Conservation (phyloP, 805 yeast genomes). For the Saccharomyces eubayanus region DNA sequence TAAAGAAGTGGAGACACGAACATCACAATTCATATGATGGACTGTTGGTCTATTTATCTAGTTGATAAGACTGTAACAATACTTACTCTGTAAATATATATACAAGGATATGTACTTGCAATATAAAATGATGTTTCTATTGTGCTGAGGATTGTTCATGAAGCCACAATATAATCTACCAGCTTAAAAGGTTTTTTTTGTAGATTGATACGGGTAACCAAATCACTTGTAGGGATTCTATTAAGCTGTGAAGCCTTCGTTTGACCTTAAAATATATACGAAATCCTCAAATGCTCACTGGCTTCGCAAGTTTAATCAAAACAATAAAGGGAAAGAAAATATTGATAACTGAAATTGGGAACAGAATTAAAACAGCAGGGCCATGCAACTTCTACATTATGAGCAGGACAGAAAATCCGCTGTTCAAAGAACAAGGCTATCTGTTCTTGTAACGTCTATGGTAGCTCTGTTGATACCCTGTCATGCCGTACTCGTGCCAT, state of each 20-base stretch:
- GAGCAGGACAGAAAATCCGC: background rate
- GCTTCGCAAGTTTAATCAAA: background rate
- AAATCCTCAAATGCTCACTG: background rate
- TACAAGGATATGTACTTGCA: background rate
- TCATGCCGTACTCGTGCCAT: constrained; percentile 9
- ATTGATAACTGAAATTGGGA: background rate
- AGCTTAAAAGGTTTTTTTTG: background rate
- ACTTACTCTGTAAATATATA: background rate
- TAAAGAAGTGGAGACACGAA: constrained; percentile 20
- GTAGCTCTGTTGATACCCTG: background rate
- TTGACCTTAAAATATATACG: background rate
- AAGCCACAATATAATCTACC: too few species aligned
- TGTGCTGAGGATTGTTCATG: too few species aligned
- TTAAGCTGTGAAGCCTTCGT: background rate
- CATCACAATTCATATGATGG: constrained; percentile 12
- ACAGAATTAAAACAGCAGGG: background rate
- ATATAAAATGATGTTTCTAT: background rate
- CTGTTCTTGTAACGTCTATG: background rate
- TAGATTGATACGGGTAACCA: background rate
- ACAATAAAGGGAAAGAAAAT: background rate
- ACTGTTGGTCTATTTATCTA: background rate
- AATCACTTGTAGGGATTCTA: background rate
- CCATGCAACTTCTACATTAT: background rate
- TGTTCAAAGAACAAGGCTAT: background rate
- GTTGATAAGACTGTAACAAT: background rate